Evolutionary conservation across 805 yeast genomes (phyloP).

Genomic region (Hanseniaspora jakobsenii): DNA sequence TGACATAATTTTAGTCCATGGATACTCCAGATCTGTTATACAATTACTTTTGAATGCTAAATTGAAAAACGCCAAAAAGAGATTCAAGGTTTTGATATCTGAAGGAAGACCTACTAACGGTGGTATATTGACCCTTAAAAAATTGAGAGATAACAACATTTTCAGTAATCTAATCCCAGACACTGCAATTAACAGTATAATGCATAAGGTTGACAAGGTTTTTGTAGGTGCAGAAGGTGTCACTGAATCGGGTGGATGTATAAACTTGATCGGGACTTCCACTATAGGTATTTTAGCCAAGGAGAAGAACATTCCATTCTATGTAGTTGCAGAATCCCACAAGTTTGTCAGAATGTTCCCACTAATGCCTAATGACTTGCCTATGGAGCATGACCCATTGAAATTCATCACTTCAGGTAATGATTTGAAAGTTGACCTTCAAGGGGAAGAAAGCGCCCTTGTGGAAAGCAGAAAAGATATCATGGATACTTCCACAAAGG

Average conservation of each 20-base stretch:
- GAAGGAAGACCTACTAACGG: slow-evolving; percentile 81
- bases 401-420: slow-evolving; percentile 29
- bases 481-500: slow-evolving; percentile 14
- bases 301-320: slow-evolving; percentile 81
- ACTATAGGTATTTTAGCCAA: slow-evolving; percentile 89
- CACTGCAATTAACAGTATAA: slow-evolving; percentile 83
- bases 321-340: slow-evolving; percentile 88
- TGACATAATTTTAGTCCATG: slow-evolving; percentile 80
- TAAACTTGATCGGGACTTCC: slow-evolving; percentile 87
- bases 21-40: slow-evolving; percentile 80
- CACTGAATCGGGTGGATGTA: slow-evolving; percentile 96
- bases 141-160: slow-evolving; percentile 56
- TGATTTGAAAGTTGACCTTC: slow-evolving; percentile 2
- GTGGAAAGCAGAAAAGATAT: slow-evolving; percentile 20
- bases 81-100: slow-evolving; percentile 85
- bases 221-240: slow-evolving; percentile 99
- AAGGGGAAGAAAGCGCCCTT: slow-evolving; percentile 9
- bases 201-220: slow-evolving; percentile 83
- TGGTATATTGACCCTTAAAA: slow-evolving; percentile 59
- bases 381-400: slow-evolving; percentile 41
- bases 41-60: slow-evolving; percentile 59
- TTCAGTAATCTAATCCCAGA: slow-evolving; percentile 86
- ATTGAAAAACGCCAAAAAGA: slow-evolving; percentile 37
- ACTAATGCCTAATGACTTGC: slow-evolving; percentile 80
- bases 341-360: slow-evolving; percentile 96